Conservation (phyloP, 2,329 filamentous ascomycete genomes). For the Hypoxylon rubiginosum region DNA sequence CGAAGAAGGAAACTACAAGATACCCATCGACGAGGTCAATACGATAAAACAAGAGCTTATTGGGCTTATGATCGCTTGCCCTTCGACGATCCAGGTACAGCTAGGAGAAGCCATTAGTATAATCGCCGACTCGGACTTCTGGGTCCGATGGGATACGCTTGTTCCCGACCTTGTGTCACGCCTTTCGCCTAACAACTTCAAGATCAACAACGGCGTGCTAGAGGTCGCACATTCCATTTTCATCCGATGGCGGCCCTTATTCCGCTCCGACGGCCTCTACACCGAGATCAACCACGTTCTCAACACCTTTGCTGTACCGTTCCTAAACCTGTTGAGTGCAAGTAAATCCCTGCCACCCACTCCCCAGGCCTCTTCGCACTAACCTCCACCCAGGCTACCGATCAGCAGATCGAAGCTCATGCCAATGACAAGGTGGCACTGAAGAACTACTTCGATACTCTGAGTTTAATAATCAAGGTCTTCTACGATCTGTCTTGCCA, state of each 20-base stretch:
- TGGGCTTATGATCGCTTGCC: conserved; percentile 94
- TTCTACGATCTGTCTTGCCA: conserved; percentile 98
- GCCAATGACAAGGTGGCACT: conserved; percentile 80
- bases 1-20: conserved; percentile 93
- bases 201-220: conserved; percentile 91
- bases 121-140: conserved; percentile 98
- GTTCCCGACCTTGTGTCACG: conserved; percentile 89
- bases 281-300: conserved; percentile 98
- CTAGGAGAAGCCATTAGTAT: conserved; percentile 96
- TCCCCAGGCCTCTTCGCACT: conserved; percentile 21
- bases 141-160: conserved; percentile 94
- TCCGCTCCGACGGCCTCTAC: conserved; percentile 92
- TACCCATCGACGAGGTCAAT: conserved; percentile 83
- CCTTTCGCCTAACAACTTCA: conserved; percentile 83
- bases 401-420: conserved; percentile 80
- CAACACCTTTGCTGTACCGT: conserved; percentile 84
- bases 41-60: conserved; percentile 97
- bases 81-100: conserved; percentile 88
- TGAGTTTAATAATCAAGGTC: conserved; percentile 91
- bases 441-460: conserved; percentile 82
- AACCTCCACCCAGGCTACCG: conserved; percentile 67
- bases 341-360: conserved; percentile 42
- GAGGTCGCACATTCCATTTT: conserved; percentile 99
- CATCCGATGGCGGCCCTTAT: conserved; percentile 93
- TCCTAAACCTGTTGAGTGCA: conserved; percentile 83